Conservation (phyloP, 2,329 filamentous ascomycete species). For the Epichloe gansuensis region DNA sequence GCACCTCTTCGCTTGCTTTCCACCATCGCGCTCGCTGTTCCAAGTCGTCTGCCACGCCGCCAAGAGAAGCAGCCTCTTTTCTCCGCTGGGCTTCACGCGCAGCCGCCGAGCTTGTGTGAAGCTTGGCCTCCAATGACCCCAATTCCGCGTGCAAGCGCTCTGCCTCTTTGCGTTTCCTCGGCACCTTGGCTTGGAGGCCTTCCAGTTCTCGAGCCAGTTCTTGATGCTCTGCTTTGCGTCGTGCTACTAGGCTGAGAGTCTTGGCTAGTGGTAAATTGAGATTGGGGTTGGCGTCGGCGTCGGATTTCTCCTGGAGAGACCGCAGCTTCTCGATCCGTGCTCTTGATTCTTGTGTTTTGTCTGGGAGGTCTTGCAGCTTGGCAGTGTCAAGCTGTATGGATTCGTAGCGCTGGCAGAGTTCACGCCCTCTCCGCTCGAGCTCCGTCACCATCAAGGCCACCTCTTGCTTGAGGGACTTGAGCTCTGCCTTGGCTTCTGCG, state of each 20-base stretch:
- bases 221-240: slow-evolving; percentile 35
- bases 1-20: slow-evolving; percentile 49
- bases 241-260: slow-evolving; percentile 40
- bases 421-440: slow-evolving; percentile 51
- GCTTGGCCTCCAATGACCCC: slow-evolving; percentile 52
- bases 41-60: slow-evolving; percentile 57
- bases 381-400: slow-evolving; percentile 34
- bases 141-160: slow-evolving; percentile 57
- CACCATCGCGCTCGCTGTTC: slow-evolving; percentile 68
- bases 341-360: slow-evolving; percentile 35
- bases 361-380: slow-evolving; percentile 38
- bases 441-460: slow-evolving; percentile 61
- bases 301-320: slow-evolving; percentile 22
- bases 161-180: slow-evolving; percentile 52
- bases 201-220: slow-evolving; percentile 53
- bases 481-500: slow-evolving; percentile 55
- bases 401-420: slow-evolving; percentile 43
- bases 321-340: slow-evolving; percentile 32
- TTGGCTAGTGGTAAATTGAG: slow-evolving; percentile 44
- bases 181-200: slow-evolving; percentile 46
- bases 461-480: slow-evolving; percentile 70
- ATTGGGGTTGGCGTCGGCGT: slow-evolving; percentile 24
- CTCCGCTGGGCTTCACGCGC: slow-evolving; percentile 59
- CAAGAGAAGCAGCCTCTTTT: slow-evolving; percentile 54
- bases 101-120: slow-evolving; percentile 49